Evolutionary conservation across 129 eudicot genomes (phyloP), one percentile per base, ranked within the genome.

Genomic region (Scalesia atractyloides): DNA sequence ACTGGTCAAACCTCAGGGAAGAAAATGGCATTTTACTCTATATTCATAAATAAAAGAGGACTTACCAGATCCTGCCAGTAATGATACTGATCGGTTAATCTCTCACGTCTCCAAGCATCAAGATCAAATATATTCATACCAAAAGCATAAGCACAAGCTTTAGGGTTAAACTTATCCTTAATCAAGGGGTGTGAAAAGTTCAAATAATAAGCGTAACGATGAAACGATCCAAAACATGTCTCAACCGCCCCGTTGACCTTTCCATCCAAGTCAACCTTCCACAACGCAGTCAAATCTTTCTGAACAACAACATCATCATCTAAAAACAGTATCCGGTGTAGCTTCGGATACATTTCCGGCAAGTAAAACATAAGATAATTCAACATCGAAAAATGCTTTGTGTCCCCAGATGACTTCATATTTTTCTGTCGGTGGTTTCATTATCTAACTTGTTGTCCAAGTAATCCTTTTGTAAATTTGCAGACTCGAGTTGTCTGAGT

Each of bases 1-100:
- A 30, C 34, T 30, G 34, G 34, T 0, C 4, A 2, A 30, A 30
- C 34, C 34, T 30, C 34, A 30, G 3, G 34, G 34, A 30, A 4
- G 5, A 3, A 30, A 30, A 30, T 30, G 34, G 34, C 34, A 30
- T 30, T 2, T 30, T 30, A 3, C 34, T 30, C 34, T 30, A 30
- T 30, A 30, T 30, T 30, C 59, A 52, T 16, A 6, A 2, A 7
- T 15, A 52, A 7, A 50, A 56, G 15, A 56, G 2, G 62, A 56
- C 62, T 19, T 19, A 56, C 62, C 62, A 56, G 37, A 22, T 58
- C 64, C 37, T 58, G 64, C 64, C 64, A 58, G 64, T 58, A 58
- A 58, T 58, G 39, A 58, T 58, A 58, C 17, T 24, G 33, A 10
- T 56, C 34, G 4, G 62, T 56, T 56, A 56, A 56, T 56, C 62